Conservation (phyloP, 2,329 filamentous ascomycete species). For the Elsinoe arachidis region DNA sequence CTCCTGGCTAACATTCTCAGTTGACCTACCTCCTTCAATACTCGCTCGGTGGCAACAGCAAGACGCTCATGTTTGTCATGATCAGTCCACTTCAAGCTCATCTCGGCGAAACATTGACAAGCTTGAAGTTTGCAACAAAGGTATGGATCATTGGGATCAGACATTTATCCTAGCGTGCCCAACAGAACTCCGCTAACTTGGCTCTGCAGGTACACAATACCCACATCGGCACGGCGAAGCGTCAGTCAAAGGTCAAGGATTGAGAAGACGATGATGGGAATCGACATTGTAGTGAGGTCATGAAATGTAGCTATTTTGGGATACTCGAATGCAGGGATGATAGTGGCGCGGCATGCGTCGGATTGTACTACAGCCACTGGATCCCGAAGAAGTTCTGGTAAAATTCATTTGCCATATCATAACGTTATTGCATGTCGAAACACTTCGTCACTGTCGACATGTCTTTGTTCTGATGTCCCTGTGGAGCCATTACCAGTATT, state of each 20-base stretch:
- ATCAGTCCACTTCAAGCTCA: constrained; percentile 85
- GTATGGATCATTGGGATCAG: constrained; percentile 39
- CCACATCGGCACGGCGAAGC: constrained; percentile 82
- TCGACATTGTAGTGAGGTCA: constrained; percentile 36
- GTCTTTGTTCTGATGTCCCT: too few species aligned
- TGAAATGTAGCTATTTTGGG: constrained; percentile 42
- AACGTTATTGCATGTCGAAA: too few species aligned
- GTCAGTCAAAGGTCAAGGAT: constrained; percentile 53
- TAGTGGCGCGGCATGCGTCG: too few species aligned
- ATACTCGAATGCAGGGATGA: neutral
- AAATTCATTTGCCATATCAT: too few species aligned
- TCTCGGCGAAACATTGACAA: constrained; percentile 85
- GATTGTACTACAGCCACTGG: too few species aligned
- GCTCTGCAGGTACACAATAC: constrained; percentile 65
- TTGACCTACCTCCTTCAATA: constrained; percentile 93
- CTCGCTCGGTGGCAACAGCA: constrained; percentile 80
- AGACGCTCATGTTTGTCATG: constrained; percentile 99
- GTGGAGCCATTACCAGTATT: neutral
- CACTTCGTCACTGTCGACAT: too few species aligned
- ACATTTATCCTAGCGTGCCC: neutral
- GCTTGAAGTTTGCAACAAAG: constrained; percentile 92
- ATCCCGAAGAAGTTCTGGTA: too few species aligned
- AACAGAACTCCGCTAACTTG: constrained; percentile 1
- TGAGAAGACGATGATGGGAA: constrained; percentile 27
- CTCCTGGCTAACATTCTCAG: constrained; percentile 29